Conservation (phyloP, 495 filamentous ascomycete species). For the Hypoxylon perforatum region DNA sequence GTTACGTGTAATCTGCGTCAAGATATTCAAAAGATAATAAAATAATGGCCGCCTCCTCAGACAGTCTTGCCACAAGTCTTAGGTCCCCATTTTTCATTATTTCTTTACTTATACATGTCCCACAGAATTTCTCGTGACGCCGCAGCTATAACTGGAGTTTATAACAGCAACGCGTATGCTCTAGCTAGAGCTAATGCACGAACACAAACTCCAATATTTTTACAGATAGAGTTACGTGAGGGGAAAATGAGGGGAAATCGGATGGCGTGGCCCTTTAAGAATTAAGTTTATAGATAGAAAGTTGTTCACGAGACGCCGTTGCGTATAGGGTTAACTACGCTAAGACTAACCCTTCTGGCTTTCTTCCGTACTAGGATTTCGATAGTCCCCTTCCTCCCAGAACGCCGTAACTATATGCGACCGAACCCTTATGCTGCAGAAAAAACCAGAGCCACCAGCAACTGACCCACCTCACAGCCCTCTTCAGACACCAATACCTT, state of each 20-base stretch:
- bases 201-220: background rate
- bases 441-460: constrained; percentile 12
- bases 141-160: background rate
- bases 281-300: constrained; percentile 17
- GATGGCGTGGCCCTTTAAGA: constrained; percentile 26
- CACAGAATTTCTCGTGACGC: constrained; percentile 10
- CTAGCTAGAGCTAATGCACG: constrained; percentile 16
- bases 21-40: no score
- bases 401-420: constrained; percentile 41
- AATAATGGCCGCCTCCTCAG: background rate
- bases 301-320: constrained; percentile 8
- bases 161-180: background rate
- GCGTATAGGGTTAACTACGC: constrained; percentile 24
- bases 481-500: constrained; percentile 25
- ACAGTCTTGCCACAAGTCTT: background rate
- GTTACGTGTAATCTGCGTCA: constrained; percentile 11
- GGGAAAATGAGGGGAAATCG: background rate
- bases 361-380: constrained; percentile 10
- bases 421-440: constrained; percentile 29
- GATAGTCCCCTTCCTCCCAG: constrained; percentile 21
- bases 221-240: constrained; percentile 7
- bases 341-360: constrained; percentile 20
- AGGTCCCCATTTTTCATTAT: background rate
- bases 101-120: background rate
- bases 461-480: constrained; percentile 27